Evolutionary conservation across 208 protist genomes (phyloP), one percentile per base, ranked within the genome.

Genomic region (Borovskyia barvae): DNA sequence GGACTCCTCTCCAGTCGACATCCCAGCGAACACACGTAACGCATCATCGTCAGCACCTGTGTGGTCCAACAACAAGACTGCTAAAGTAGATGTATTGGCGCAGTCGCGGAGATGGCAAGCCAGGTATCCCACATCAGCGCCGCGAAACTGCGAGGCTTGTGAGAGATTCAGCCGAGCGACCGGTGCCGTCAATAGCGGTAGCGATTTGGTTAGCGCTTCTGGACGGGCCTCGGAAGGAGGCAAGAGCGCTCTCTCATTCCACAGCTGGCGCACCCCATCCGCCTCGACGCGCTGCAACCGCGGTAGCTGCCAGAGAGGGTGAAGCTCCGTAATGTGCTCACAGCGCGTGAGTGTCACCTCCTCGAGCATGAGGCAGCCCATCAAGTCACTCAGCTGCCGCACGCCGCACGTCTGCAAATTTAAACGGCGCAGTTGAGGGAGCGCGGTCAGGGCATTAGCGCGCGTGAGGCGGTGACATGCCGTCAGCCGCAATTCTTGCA

Each of bases 221-320:
- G 47, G 20, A 9, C 17, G 19, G 4, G 39, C 0, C n/a, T n/a
- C n/a, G n/a, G 15, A 19, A 8, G 41, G 50, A 19, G 51, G 62
- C 36, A 59, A 36, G 20, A 72, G 40, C 15, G 35, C 39, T 8
- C 2, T 30, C 15, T 49, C 12, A 28, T n/a, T 30, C 49, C 8
- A 46, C 36, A 55, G 43, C 29, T 33, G 28, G 14, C 53, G 45
- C 36, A 51, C 50, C 20, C 33, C 57, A 29, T 51, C 55, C 4
- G 48, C 55, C 49, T 72, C 65, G 12, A 63, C 65, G 45, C 49
- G 59, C 42, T 56, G 55, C 28, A 62, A 28, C 6, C 40, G 48
- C 5, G 55, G 55, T 0, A 72, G 65, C 14, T 28, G 55, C 65
- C 55, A 63, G 32, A 72, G 65, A 14, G 65, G 48, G 41, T 45